Evolutionary conservation across 768 basidiomycete genomes (phyloP).

Genomic region (Exidia glandulosa): DNA sequence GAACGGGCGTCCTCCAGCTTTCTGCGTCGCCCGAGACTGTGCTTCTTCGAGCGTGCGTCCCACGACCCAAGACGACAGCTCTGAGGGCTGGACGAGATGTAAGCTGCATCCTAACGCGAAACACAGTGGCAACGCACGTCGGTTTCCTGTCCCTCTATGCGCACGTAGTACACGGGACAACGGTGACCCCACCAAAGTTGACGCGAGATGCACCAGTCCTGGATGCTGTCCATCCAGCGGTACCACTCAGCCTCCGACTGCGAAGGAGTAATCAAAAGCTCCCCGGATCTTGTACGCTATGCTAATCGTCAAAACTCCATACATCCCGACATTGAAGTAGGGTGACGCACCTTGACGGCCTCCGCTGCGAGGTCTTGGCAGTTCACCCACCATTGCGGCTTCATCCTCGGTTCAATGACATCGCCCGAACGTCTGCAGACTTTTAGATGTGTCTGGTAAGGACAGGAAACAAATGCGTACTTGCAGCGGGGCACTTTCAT

Average conservation of each 20-base stretch:
- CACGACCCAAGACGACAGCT: constrained; percentile 84
- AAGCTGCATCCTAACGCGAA: not conserved
- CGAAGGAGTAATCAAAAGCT: constrained; percentile 73
- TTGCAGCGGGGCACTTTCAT: constrained; percentile 95
- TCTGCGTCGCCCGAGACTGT: constrained; percentile 52
- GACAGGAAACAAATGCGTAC: constrained; percentile 25
- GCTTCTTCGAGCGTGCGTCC: constrained; percentile 74
- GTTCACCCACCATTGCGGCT: constrained; percentile 99
- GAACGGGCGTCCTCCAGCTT: constrained; percentile 60
- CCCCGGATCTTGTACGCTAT: constrained; percentile 82
- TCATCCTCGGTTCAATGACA: constrained; percentile 86
- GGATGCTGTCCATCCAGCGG: constrained; percentile 87
- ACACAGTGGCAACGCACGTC: constrained; percentile 36
- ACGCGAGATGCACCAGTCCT: constrained; percentile 99
- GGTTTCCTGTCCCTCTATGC: constrained; percentile 62
- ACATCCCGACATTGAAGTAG: not conserved
- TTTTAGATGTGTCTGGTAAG: constrained; percentile 3
- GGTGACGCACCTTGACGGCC: constrained; percentile 56
- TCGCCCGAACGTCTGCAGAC: constrained; percentile 81
- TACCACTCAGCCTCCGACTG: constrained; percentile 91
- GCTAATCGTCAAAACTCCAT: constrained; percentile 2
- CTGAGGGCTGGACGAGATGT: constrained; percentile 33
- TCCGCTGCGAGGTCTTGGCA: constrained; percentile 87
- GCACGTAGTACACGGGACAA: constrained; percentile 87
- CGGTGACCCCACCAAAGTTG: constrained; percentile 99